Evolutionary conservation across 257 asterid genomes (phyloP), one percentile per base, ranked within the genome.

Genomic region (Solanum pennellii): DNA sequence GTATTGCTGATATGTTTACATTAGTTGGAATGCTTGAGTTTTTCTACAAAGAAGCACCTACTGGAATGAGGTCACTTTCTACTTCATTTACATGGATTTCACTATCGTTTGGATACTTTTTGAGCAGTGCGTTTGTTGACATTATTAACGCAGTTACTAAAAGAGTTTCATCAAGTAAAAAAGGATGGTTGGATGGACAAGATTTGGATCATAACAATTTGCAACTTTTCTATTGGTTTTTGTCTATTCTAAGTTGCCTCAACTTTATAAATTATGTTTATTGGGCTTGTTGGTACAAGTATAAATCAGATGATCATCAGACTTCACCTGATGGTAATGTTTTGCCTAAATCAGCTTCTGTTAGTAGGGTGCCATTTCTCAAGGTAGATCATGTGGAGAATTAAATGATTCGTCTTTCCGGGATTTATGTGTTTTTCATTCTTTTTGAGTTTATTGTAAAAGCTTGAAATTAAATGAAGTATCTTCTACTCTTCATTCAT

Each of bases 1-100:
- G 98, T n/a, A 87, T 93, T 33, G 97, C 97, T 2, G 96, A 95
- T 44, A 93, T 95, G 95, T 94, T 94, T 44, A 90, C 98, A 0
- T 72, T 95, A 49, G 94, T 93, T 7, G 98, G 98, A 16, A 82
- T 92, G 84, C 25, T 95, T 88, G 98, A 94, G 75, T 94, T 95
- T 72, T 95, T 94, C 84, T 95, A 94, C 72, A 92, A 87, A 35
- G 97, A 95, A 71, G 97, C 97, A 0, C 97, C 98, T 0, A 56
- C 74, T 0, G 93, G 97, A 79, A 95, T 95, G 97, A 92, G 94
- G 82, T 93, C 97, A 4, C 91, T 95, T 3, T 90, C 98, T 11
- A 94, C 98, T 52, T 95, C 97, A 1, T 93, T 95, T 27, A 92
- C 96, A 5, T 91, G 92, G 91, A 88, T 94, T 15, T 94, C 96